These are phyloP conservation scores for Fusarium sp. DNA, from an alignment of 2,329 filamentous ascomycete genomes.

Conservation along the genomic window DNA sequence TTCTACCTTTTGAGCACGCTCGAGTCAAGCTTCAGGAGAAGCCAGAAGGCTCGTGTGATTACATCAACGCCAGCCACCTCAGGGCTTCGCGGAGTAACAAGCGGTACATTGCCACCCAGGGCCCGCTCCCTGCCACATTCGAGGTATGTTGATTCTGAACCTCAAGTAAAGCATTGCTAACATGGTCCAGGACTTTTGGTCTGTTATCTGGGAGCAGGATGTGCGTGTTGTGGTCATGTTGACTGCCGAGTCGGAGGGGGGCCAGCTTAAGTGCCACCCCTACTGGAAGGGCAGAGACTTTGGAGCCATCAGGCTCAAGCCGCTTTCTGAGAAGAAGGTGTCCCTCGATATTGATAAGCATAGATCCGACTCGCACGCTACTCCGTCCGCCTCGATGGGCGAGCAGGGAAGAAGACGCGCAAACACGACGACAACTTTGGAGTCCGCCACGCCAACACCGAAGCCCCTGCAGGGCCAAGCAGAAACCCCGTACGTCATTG, in stretches of 20 bases:
- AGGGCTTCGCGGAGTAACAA: slow-evolving; percentile 85
- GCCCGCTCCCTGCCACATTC: slow-evolving; percentile 91
- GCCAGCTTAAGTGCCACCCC: slow-evolving; percentile 92
- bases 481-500: slow-evolving; percentile 79
- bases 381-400: slow-evolving; percentile 37
- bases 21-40: slow-evolving; percentile 82
- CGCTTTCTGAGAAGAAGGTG: slow-evolving; percentile 83
- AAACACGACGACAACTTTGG: slow-evolving; percentile 62
- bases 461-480: slow-evolving; percentile 45
- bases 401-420: slow-evolving; percentile 63
- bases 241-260: slow-evolving; percentile 92
- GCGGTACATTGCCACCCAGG: slow-evolving; percentile 94
- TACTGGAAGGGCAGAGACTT: slow-evolving; percentile 89
- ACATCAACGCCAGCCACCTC: slow-evolving; percentile 93
- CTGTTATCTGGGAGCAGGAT: slow-evolving; percentile 96
- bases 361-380: slow-evolving; percentile 51
- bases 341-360: slow-evolving; percentile 76
- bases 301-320: slow-evolving; percentile 78
- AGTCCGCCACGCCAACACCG: slow-evolving; percentile 46
- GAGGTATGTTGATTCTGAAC: slow-evolving; percentile 66
- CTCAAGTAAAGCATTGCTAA: slow-evolving; percentile 38
- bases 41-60: slow-evolving; percentile 80
- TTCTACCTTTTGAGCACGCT: slow-evolving; percentile 94
- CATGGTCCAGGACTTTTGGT: slow-evolving; percentile 87
- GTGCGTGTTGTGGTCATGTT: slow-evolving; percentile 96